phyloP scores from a whole-genome alignment of 768 basidiomycete species.

The Suillus hirtellus region DNA sequence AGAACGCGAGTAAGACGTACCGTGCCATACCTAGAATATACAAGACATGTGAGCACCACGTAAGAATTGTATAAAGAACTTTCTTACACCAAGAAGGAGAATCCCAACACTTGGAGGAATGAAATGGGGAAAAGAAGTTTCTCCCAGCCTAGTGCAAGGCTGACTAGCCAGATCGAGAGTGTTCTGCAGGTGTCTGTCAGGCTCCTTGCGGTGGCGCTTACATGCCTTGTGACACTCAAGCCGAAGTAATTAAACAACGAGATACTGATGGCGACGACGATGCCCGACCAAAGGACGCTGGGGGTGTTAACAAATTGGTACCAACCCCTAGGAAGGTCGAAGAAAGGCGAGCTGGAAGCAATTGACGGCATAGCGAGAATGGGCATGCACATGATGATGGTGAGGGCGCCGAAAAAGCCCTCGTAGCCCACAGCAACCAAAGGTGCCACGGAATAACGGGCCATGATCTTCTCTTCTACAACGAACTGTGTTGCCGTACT shows the following conservation, averaged over 20 bases:
- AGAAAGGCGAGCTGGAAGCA: constrained; percentile 64
- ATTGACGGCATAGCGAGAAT: constrained; percentile 73
- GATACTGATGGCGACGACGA: constrained; percentile 77
- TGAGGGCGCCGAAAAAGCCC: constrained; percentile 85
- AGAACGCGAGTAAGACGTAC: constrained; percentile 39
- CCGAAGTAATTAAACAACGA: constrained; percentile 89
- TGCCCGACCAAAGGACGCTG: constrained; percentile 61
- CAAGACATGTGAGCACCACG: constrained; percentile 13
- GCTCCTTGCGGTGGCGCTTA: constrained; percentile 89
- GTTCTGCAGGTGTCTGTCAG: constrained; percentile 96
- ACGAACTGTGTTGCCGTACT: constrained; percentile 94
- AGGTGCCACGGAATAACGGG: constrained; percentile 81
- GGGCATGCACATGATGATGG: constrained; percentile 78
- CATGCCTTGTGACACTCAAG: constrained; percentile 86
- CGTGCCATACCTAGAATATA: constrained; percentile 72
- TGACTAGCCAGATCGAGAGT: constrained; percentile 93
- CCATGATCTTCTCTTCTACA: constrained; percentile 95
- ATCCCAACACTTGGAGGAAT: constrained; percentile 80
- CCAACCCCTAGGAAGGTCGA: constrained; percentile 90
- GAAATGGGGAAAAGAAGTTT: constrained; percentile 78
- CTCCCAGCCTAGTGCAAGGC: constrained; percentile 90
- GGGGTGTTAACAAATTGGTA: constrained; percentile 83
- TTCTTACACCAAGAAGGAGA: constrained; percentile 85
- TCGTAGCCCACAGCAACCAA: constrained; percentile 94
- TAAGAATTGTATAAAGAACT: constrained; percentile 15